Evolutionary conservation across 164 flowering plant genomes (phyloP).

Genomic region (Litsea cubeba): DNA sequence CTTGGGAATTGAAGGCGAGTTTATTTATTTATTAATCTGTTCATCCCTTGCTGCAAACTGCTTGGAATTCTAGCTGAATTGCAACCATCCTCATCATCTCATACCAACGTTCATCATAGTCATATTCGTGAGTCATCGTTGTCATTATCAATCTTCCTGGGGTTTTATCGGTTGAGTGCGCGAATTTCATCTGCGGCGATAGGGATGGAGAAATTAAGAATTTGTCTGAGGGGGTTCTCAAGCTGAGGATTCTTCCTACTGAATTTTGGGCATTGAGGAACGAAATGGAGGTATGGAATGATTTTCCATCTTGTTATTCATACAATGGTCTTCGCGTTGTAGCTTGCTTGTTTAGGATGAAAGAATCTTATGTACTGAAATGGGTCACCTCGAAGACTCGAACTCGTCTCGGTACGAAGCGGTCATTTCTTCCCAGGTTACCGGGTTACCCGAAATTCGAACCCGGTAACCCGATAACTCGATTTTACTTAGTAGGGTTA

Average conservation of each 20-base stretch:
- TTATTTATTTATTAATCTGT: no score
- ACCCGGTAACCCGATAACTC: no score
- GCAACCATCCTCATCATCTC: no score
- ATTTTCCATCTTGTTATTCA: conserved; percentile 50
- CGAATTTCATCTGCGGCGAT: conserved; percentile 22
- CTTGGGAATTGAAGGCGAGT: no score
- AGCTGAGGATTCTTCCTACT: conserved; percentile 50
- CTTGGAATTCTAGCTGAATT: no score
- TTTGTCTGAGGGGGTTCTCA: neutral
- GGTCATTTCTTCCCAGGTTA: no score
- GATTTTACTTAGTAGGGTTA: no score
- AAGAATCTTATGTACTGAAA: conserved; percentile 24
- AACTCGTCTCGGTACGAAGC: conserved; percentile 65
- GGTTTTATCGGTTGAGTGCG: conserved; percentile 52
- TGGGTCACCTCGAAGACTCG: conserved; percentile 65
- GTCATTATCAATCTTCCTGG: conserved; percentile 61
- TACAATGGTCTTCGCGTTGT: conserved; percentile 31
- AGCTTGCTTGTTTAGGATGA: conserved; percentile 18
- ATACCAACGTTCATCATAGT: no score
- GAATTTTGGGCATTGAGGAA: conserved; percentile 48
- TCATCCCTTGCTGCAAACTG: no score
- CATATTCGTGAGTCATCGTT: no score
- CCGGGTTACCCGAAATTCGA: no score
- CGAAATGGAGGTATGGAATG: conserved; percentile 67
- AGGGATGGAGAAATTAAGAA: conserved; percentile 8